Percentiles rank a stretch among this genome's conserved stretches.
These are phyloP conservation scores for Tolypocladium ophioglossoides DNA, from an alignment of 2,329 filamentous ascomycete species.

Conservation along the genomic window DNA sequence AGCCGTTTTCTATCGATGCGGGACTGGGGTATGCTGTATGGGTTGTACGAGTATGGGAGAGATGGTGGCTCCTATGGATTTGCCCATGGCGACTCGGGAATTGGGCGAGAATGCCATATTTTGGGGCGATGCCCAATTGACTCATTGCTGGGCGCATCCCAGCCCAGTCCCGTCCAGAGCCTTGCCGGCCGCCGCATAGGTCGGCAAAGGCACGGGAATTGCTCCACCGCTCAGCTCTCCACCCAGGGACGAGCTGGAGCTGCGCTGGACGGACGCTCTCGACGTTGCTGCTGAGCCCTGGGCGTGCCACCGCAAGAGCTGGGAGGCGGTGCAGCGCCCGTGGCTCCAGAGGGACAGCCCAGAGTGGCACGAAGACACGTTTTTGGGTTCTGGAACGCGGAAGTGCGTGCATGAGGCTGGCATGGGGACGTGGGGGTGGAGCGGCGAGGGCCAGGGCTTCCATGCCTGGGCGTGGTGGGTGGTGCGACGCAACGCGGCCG, in stretches of 20 bases:
- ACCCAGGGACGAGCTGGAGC: not conserved
- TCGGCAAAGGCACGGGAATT: not conserved
- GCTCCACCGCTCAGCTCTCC: not conserved
- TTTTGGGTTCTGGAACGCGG: slow-evolving; percentile 1
- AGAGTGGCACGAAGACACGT: not conserved
- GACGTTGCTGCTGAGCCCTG: not conserved
- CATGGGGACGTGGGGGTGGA: not conserved
- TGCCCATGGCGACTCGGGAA: not conserved
- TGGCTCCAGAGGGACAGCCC: not conserved
- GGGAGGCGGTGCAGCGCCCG: not conserved
- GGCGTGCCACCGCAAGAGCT: not conserved
- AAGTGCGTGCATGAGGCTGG: too few relatives aligned
- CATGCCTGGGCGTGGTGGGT: too few relatives aligned
- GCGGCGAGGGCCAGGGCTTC: too few relatives aligned
- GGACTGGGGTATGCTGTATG: too few relatives aligned
- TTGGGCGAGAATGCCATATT: not conserved
- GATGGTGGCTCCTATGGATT: not conserved
- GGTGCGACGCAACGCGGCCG: too few relatives aligned
- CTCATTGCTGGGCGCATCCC: not conserved
- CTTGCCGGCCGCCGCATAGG: too few relatives aligned
- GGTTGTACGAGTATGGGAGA: too few relatives aligned
- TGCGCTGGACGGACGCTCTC: not conserved
- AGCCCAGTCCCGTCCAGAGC: not conserved
- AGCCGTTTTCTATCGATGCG: not conserved
- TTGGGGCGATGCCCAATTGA: not conserved